phyloP scores from a whole-genome alignment of 768 basidiomycete species.

The Tulasnella sp. region DNA sequence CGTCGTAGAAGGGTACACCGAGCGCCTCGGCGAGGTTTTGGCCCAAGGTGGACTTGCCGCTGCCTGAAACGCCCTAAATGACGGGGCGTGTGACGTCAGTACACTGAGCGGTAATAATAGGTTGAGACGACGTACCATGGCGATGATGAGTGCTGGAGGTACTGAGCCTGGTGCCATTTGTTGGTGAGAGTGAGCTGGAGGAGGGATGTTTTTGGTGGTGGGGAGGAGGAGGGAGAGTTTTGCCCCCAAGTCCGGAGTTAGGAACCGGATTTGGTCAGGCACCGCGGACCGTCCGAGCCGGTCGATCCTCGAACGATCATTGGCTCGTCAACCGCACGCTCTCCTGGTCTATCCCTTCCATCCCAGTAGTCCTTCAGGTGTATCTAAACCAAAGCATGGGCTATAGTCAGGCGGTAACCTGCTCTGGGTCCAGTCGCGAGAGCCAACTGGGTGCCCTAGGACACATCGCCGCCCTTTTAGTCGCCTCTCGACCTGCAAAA shows the following conservation, averaged over 20 bases:
- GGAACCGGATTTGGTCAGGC: background rate
- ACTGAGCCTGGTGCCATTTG: background rate
- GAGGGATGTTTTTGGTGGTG: background rate
- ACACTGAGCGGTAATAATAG: background rate
- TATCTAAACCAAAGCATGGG: no score
- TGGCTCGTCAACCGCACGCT: no score
- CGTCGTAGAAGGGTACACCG: slow-evolving; percentile 72
- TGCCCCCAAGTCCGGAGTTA: background rate
- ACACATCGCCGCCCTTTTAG: no score
- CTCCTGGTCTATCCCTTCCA: no score
- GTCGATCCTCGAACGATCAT: background rate
- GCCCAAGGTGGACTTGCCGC: slow-evolving; percentile 64
- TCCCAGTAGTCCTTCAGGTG: no score
- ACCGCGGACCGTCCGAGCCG: background rate
- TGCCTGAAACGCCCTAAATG: slow-evolving; percentile 56
- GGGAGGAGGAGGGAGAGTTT: background rate
- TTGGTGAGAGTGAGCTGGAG: background rate
- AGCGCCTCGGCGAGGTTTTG: slow-evolving; percentile 46
- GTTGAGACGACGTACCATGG: background rate
- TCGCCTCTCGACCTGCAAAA: no score
- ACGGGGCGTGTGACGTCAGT: background rate
- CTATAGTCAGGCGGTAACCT: no score
- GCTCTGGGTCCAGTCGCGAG: no score
- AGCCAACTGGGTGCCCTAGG: no score
- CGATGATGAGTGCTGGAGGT: slow-evolving; percentile 12